phyloP scores from a whole-genome alignment of 345 rosid species.

The Brassica cretica region DNA sequence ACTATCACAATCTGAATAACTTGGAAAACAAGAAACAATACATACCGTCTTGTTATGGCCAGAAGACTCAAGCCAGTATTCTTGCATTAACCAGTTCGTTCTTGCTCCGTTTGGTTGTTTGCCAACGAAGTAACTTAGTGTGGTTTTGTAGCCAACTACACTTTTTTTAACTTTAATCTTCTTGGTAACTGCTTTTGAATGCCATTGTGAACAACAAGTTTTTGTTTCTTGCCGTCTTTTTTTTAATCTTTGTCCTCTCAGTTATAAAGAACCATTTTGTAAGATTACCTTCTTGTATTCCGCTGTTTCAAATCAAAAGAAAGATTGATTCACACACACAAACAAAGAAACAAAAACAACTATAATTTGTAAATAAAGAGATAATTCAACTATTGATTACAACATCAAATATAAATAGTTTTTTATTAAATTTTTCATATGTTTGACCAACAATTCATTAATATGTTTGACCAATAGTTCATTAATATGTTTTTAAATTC shows the following conservation, averaged over 20 bases:
- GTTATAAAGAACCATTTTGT: conserved; percentile 13
- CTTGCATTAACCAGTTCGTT: conserved; percentile 8
- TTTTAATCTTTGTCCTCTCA: background rate
- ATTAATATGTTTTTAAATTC: no score
- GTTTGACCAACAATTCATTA: no score
- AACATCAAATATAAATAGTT: no score
- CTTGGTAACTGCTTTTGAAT: background rate
- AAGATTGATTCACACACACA: conserved; percentile 3
- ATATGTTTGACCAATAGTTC: no score
- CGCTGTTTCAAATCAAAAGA: conserved; percentile 9
- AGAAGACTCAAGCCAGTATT: background rate
- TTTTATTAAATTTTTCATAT: no score
- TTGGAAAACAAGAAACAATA: background rate
- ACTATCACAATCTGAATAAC: background rate
- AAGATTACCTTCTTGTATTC: conserved; percentile 13
- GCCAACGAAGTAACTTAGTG: background rate
- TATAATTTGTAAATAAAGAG: background rate
- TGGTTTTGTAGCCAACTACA: background rate
- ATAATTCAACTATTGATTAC: background rate
- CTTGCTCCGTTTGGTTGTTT: background rate
- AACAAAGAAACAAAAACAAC: background rate
- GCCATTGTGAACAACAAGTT: background rate
- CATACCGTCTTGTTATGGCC: background rate
- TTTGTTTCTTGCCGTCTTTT: background rate
- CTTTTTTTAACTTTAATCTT: background rate